These are phyloP conservation scores for Solanum lignicaule DNA, from an alignment of 257 asterid species.

Conservation along the genomic window DNA sequence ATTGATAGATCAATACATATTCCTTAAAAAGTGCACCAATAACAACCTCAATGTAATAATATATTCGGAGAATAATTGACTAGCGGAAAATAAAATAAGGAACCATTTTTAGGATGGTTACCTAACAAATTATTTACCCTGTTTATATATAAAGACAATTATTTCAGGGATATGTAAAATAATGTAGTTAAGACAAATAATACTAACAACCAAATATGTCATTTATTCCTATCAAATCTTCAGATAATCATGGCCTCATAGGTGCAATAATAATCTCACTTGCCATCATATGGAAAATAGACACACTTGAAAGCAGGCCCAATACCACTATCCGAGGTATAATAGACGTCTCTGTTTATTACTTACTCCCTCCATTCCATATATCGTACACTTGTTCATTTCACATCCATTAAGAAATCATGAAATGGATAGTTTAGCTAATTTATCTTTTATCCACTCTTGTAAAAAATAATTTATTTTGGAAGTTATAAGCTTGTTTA, in stretches of 20 bases:
- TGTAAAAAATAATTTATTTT: neutral
- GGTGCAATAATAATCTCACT: neutral
- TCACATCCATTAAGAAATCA: neutral
- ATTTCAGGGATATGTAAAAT: neutral
- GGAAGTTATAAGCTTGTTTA: neutral
- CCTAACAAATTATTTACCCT: neutral
- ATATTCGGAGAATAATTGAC: neutral
- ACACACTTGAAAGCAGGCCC: neutral
- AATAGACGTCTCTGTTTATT: neutral
- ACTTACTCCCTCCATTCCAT: neutral
- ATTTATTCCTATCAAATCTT: neutral
- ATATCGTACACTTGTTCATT: neutral
- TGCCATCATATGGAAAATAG: neutral
- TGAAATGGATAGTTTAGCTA: too few relatives aligned
- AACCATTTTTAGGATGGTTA: neutral
- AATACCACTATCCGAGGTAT: neutral
- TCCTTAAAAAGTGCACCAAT: neutral
- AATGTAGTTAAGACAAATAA: neutral
- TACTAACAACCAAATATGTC: neutral
- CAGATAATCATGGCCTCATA: neutral
- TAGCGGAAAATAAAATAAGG: neutral
- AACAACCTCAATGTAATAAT: neutral
- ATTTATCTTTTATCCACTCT: neutral
- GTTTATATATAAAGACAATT: neutral
- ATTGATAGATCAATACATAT: neutral